These are phyloP conservation scores for Diaporthe destruens DNA, from an alignment of 2,329 filamentous ascomycete genomes.

Conservation along the genomic window DNA sequence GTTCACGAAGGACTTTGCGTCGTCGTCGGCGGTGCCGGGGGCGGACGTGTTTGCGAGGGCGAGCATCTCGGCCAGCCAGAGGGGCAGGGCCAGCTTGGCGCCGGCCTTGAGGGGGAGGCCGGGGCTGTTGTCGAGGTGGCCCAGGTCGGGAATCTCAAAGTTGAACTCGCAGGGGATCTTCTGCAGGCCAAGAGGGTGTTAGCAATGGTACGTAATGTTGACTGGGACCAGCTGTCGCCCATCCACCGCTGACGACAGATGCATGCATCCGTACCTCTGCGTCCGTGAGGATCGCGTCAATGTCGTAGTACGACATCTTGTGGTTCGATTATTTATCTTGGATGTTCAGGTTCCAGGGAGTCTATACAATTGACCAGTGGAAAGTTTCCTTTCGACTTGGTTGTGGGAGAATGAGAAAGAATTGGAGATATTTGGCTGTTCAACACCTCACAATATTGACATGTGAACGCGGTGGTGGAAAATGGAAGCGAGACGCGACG, in stretches of 20 bases:
- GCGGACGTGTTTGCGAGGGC: conserved; percentile 71
- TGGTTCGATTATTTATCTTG: not conserved
- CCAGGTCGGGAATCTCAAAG: conserved; percentile 86
- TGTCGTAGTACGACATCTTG: conserved; percentile 83
- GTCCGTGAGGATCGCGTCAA: conserved; percentile 87
- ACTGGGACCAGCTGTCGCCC: not conserved
- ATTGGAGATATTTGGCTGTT: not conserved
- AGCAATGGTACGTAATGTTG: not conserved
- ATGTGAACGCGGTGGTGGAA: conserved; percentile 36
- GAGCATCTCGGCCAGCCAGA: conserved; percentile 97
- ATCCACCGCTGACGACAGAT: not conserved
- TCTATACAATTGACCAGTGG: not conserved
- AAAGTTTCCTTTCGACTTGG: not conserved
- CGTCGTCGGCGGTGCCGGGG: conserved; percentile 51
- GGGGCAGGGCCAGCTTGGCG: conserved; percentile 83
- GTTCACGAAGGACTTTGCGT: conserved; percentile 73
- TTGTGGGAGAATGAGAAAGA: not conserved
- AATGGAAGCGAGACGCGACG: conserved; percentile 31
- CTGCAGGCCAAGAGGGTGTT: conserved; percentile 55
- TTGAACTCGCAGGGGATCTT: conserved; percentile 98
- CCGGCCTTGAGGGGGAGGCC: conserved; percentile 79
- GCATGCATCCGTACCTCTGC: conserved; percentile 69
- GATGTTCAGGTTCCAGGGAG: not conserved
- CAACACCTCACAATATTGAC: not conserved
- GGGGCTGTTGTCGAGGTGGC: conserved; percentile 89